These are phyloP conservation scores for Paradendryphiella salina DNA, from an alignment of 2,329 filamentous ascomycete species.

Conservation along the genomic window DNA sequence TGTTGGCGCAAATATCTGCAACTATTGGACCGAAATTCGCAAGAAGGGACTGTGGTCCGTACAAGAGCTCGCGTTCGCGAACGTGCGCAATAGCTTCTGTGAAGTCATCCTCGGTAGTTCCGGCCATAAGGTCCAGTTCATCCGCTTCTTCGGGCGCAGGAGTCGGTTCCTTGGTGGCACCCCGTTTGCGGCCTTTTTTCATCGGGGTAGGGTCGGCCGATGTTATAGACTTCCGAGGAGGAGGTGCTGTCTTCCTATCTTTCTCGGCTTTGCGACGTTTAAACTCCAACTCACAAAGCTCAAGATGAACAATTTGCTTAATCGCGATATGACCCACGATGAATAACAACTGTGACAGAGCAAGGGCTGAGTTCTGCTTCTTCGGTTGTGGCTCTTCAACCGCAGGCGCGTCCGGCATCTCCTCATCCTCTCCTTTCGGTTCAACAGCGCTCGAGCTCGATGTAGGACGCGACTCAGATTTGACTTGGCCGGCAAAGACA, in stretches of 20 bases:
- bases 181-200: conserved; percentile 50
- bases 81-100: conserved; percentile 84
- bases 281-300: conserved; percentile 96
- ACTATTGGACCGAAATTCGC: conserved; percentile 89
- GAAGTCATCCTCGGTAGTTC: conserved; percentile 93
- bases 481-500: conserved; percentile 69
- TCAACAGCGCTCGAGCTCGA: conserved; percentile 42
- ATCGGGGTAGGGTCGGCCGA: conserved; percentile 37
- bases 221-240: conserved; percentile 38
- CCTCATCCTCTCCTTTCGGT: conserved; percentile 20
- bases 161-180: conserved; percentile 48
- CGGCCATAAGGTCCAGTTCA: conserved; percentile 93
- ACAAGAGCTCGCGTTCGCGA: conserved; percentile 80
- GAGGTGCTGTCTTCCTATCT: conserved; percentile 63
- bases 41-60: conserved; percentile 81
- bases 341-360: conserved; percentile 87
- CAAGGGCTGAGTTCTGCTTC: conserved; percentile 70
- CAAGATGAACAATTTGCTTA: conserved; percentile 97
- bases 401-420: conserved; percentile 25
- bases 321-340: conserved; percentile 96
- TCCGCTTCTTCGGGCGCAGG: conserved; percentile 68
- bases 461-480: conserved; percentile 34
- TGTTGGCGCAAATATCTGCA: conserved; percentile 86
- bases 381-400: conserved; percentile 33
- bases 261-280: conserved; percentile 93